These are phyloP conservation scores for Boletus rufocinnamomeus DNA, from an alignment of 768 basidiomycete species.

Conservation along the genomic window DNA sequence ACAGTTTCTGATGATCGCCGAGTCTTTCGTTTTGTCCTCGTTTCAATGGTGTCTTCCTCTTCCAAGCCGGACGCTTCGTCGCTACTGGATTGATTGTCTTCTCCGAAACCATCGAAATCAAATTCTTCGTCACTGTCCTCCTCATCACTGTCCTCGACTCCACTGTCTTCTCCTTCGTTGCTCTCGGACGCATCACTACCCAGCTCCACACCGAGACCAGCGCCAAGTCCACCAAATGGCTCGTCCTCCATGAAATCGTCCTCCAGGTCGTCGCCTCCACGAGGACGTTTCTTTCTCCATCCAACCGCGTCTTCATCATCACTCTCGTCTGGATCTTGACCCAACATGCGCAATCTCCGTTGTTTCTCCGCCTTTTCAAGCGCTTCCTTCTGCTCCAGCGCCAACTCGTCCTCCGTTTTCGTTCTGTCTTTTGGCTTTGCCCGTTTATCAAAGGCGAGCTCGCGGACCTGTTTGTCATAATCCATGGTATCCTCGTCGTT, in stretches of 20 bases:
- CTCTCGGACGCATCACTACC: slow-evolving; percentile 42
- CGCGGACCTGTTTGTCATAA: slow-evolving; percentile 91
- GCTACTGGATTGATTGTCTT: slow-evolving; percentile 38
- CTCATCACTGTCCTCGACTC: slow-evolving; percentile 36
- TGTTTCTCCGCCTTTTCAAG: slow-evolving; percentile 84
- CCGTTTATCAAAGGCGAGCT: slow-evolving; percentile 90
- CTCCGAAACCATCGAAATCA: slow-evolving; percentile 35
- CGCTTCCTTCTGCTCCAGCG: slow-evolving; percentile 81
- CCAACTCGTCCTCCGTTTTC: slow-evolving; percentile 95
- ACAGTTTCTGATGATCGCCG: slow-evolving; percentile 34
- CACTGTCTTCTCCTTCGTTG: slow-evolving; percentile 34
- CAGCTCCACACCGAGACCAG: slow-evolving; percentile 40
- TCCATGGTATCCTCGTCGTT: slow-evolving; percentile 47
- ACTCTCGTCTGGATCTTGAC: slow-evolving; percentile 67
- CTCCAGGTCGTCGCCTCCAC: slow-evolving; percentile 86
- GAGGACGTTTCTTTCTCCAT: slow-evolving; percentile 50
- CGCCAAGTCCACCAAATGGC: slow-evolving; percentile 35
- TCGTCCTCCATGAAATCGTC: slow-evolving; percentile 71
- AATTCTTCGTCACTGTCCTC: slow-evolving; percentile 31
- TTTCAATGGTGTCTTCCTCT: slow-evolving; percentile 44
- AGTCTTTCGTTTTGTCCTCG: slow-evolving; percentile 37
- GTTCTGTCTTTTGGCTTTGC: slow-evolving; percentile 94
- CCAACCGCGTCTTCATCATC: slow-evolving; percentile 54
- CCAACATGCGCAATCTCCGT: slow-evolving; percentile 82
- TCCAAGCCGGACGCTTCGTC: slow-evolving; percentile 39